Base-by-base conservation (phyloP, 2,329 filamentous ascomycete species). In the Rosellinia necatrix region DNA sequence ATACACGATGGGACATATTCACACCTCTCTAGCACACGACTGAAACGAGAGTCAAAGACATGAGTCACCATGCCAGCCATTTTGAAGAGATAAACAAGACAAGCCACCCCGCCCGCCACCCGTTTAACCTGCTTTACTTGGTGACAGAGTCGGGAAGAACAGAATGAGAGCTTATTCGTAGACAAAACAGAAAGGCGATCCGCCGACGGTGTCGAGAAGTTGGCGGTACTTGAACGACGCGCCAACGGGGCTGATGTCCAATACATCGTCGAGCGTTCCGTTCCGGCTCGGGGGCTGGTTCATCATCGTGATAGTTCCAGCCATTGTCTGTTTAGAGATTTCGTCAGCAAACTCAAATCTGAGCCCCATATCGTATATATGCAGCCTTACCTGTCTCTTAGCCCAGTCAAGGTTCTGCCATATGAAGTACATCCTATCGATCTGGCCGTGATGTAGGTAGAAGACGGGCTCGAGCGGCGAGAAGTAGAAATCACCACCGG, bases 401-500 rank as follows among this genome's bases (percentile, higher is more conserved):
- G 67, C 66, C 67, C 69, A 72, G 61, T 79, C 72, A 19, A 76
- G 72, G 52, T 76, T 77, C 67, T 79, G 77, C 77, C 77, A 80
- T 60, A 80, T 75, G 65, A 75, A 79, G 66, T 76, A 78, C 42
- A 76, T 68, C 10, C 78, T 70, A 57, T 81, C 78, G 49, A 81
- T 73, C 60, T 76, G 71, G 0, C 68, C 75, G 52, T 80, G 78
- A 58, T 80, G 77, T 7, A 77, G 63, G 56, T 71, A 79, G 66
- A 80, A 80, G 1, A 66, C 74, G 2, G 78, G 78, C 54, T 80
- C 78, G 4, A 74, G 70, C 1, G 77, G 72, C 8, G 75, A 76
- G 40, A 75, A 71, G 58, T 73, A 74, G 59, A 76, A 70, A 57
- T 80, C 78, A 40, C 73, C 70, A 19, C 76, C 76, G 13, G 77